Evolutionary conservation across 139 green algal genomes (phyloP).

Genomic region (Nannochloris sp.): DNA sequence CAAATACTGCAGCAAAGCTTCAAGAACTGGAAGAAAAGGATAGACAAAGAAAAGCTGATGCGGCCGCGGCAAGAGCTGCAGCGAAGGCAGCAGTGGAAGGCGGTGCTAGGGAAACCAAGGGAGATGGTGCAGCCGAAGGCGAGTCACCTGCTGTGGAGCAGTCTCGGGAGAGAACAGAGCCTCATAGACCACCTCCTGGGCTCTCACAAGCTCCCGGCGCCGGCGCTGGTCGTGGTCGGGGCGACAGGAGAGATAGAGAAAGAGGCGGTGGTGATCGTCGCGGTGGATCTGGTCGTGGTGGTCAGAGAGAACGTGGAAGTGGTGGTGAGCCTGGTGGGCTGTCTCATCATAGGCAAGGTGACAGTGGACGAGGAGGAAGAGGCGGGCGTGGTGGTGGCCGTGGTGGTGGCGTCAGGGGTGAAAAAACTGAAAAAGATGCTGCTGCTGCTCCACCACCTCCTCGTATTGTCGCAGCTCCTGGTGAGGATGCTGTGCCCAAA

Average conservation of each 20-base stretch:
- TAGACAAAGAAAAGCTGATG: conserved; percentile 12
- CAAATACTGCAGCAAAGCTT: conserved; percentile 31
- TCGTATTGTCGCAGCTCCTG: background rate
- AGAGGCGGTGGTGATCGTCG: background rate
- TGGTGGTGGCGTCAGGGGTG: background rate
- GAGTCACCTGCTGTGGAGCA: too few relatives aligned
- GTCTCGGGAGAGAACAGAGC: too few relatives aligned
- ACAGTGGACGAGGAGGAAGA: background rate
- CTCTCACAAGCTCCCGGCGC: too few relatives aligned
- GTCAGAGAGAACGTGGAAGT: background rate
- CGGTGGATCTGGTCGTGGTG: background rate
- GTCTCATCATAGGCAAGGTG: background rate
- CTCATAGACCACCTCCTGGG: too few relatives aligned
- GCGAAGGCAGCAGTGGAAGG: background rate
- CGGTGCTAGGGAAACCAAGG: background rate
- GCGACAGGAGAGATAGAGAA: background rate
- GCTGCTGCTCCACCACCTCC: background rate
- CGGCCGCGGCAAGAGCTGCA: background rate
- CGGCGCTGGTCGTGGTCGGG: background rate
- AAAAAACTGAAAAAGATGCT: background rate
- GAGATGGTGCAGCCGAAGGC: too few relatives aligned
- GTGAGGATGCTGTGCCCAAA: conserved; percentile 16
- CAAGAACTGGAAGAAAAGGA: conserved; percentile 37
- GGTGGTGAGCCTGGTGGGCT: background rate
- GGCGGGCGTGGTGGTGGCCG: background rate